Evolutionary conservation across 331 rosid genomes (phyloP), one percentile per base, ranked within the genome.

Genomic region (Telfairia occidentalis): DNA sequence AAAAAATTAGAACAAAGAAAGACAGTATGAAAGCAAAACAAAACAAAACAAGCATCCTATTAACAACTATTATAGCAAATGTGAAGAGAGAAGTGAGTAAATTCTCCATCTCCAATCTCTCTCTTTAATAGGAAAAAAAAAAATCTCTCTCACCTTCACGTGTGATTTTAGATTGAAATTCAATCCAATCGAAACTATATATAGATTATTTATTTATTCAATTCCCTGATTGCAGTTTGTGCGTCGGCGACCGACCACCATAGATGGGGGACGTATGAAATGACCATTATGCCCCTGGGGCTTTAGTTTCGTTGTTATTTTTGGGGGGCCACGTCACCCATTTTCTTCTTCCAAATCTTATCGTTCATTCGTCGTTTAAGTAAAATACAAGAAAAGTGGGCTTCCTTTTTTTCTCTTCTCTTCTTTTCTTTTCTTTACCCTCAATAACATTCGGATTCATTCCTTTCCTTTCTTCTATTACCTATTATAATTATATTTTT

Each of bases 221-320:
- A 5, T 64, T 32, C 0, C 7, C 2, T 32, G 24, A 34, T 21
- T 23, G 53, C 53, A 48, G 19, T 48, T 13, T 15, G 0, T 48
- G 18, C 21, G 53, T 67, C 73, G 73, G 73, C 53, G 34, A 67
- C 73, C 73, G 73, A 67, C 74, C 54, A 40, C 16, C 70, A 37
- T 24, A 23, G 1, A 40, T 5, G 23, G 73, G 73, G 35, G 10
- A 11, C 13, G 1, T 32, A 0, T 1, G 12, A 67, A 67, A 67
- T 5, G 32, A 40, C 73, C 1, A 67, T 5, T 19, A 40, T 42
- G 9, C n/a, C 73, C 73, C 9, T 40, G 28, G 4, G 13, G 10
- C n/a, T 6, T 9, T 42, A 8, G 46, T 7, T 12, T 52, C 9
- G 24, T 57, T 57, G n/a, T 57, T 64, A n/a, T n/a, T n/a, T n/a